Evolutionary conservation across 352 stramenopile genomes (phyloP).

Genomic region (Pythium diclinum): DNA sequence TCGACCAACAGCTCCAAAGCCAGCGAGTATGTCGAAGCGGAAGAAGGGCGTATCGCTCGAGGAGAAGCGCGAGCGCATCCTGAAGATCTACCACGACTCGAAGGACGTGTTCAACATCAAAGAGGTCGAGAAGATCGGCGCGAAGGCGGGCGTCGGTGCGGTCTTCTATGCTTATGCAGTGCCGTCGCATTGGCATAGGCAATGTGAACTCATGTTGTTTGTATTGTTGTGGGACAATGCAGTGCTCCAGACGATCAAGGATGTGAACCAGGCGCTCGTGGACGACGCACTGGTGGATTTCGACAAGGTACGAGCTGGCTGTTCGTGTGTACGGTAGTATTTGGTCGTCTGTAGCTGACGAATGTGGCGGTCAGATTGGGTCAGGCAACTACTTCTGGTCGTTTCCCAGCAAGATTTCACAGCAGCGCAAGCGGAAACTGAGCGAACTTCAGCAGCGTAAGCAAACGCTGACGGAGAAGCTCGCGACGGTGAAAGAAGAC

Average conservation of each 20-base stretch:
- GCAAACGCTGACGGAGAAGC: constrained; percentile 34
- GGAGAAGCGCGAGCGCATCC: constrained; percentile 82
- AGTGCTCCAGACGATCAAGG: constrained; percentile 88
- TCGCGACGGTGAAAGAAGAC: constrained; percentile 43
- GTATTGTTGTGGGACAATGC: neutral
- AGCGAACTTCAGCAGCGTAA: constrained; percentile 59
- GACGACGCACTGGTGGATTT: constrained; percentile 80
- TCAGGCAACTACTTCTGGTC: constrained; percentile 90
- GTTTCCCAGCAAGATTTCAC: constrained; percentile 78
- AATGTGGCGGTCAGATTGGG: constrained; percentile 46
- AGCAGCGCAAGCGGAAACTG: constrained; percentile 77
- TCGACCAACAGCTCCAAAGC: neutral
- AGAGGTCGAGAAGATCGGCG: constrained; percentile 82
- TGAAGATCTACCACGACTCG: constrained; percentile 83
- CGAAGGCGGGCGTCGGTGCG: constrained; percentile 79
- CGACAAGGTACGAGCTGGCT: constrained; percentile 41
- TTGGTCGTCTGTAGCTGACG: neutral
- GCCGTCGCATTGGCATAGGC: neutral
- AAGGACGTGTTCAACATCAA: constrained; percentile 88
- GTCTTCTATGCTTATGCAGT: neutral
- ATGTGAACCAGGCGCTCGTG: constrained; percentile 85
- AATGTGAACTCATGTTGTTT: neutral
- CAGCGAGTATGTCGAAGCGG: constrained; percentile 52
- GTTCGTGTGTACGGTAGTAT: constrained; percentile 18
- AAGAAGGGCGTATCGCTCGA: constrained; percentile 81